These are phyloP conservation scores for Pyrenophora seminiperda DNA, from an alignment of 2,329 filamentous ascomycete genomes.

Conservation along the genomic window DNA sequence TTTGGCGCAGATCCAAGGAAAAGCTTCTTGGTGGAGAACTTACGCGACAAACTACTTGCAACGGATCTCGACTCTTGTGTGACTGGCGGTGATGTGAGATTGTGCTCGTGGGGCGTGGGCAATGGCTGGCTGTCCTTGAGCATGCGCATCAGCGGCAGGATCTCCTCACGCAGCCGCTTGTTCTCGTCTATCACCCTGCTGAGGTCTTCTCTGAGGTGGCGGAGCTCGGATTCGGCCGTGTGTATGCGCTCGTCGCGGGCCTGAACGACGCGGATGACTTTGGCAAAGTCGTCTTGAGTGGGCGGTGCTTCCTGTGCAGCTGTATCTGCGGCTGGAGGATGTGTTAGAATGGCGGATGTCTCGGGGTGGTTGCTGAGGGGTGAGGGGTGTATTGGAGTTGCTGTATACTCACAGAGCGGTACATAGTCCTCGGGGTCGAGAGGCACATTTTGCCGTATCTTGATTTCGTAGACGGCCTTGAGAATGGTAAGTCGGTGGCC, in stretches of 20 bases:
- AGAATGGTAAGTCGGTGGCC: conserved; percentile 93
- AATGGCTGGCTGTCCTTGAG: conserved; percentile 90
- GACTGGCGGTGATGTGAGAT: conserved; percentile 43
- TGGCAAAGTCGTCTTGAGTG: conserved; percentile 89
- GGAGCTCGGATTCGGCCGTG: conserved; percentile 80
- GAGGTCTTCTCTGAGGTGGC: conserved; percentile 67
- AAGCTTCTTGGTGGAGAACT: conserved; percentile 60
- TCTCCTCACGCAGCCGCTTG: conserved; percentile 83
- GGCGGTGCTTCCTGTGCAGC: conserved; percentile 84
- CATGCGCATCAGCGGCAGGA: conserved; percentile 86
- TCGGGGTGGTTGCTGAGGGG: neutral
- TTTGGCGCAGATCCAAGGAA: conserved; percentile 56
- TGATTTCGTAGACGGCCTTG: conserved; percentile 95
- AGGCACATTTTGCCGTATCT: conserved; percentile 89
- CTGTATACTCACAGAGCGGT: conserved; percentile 74
- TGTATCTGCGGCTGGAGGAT: conserved; percentile 76
- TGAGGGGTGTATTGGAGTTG: neutral
- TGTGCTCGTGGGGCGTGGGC: conserved; percentile 49
- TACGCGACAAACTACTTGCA: conserved; percentile 56
- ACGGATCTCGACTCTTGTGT: conserved; percentile 39
- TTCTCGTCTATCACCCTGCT: conserved; percentile 74
- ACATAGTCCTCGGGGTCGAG: conserved; percentile 94
- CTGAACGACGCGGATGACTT: conserved; percentile 86
- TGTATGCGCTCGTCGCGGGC: conserved; percentile 89
- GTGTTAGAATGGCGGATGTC: conserved; percentile 4